Base-by-base conservation (phyloP, 495 filamentous ascomycete genomes). In the Xylaria palmicola region DNA sequence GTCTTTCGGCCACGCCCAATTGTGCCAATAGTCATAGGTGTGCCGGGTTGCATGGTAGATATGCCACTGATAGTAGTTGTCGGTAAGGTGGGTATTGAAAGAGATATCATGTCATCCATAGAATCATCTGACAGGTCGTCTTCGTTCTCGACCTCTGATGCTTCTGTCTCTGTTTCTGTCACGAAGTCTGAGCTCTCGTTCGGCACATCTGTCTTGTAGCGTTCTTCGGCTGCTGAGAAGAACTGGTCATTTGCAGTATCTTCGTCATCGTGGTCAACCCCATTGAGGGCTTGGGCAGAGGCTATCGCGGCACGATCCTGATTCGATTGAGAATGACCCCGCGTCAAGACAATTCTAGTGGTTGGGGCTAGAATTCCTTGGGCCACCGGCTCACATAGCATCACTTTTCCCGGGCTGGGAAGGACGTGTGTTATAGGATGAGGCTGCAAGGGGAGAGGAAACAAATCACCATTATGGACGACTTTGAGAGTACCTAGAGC, bases 371-470 rank as follows among this genome's bases (percentile, higher is more conserved):
- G 74, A 29, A 96, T 71, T 2, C 94, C 94, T 74, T 98, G 94
- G 2, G 90, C 86, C 8, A 98, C 90, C 6, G 74, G 88, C 74
- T 85, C 90, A 78, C 73, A 90, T 5, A 94, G 79, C 22, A 89
- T 84, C 47, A 93, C 86, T 73, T 87, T 89, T 17, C 89, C 92
- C 3, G 90, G 91, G n/a, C 88, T 90, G 17, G 90, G 84, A 6
- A 88, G 86, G 13, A 88, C 89, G 76, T 92, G 92, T 36, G 90
- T 97, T 63, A 94, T 91, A 9, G 91, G 90, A 74, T 97, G 91
- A n/a, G 90, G 83, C 17, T 90, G 88, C 19, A 96, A 75, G 5
- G 90, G 90, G 39, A 98, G 78, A 1, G 90, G 88, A 59, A 98
- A 83, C 41, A 92, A 74, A 68, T 98, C 94, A 1, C 90, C 91